These are phyloP conservation scores for Salix dunnii DNA, from an alignment of 345 rosid genomes.

Conservation along the genomic window DNA sequence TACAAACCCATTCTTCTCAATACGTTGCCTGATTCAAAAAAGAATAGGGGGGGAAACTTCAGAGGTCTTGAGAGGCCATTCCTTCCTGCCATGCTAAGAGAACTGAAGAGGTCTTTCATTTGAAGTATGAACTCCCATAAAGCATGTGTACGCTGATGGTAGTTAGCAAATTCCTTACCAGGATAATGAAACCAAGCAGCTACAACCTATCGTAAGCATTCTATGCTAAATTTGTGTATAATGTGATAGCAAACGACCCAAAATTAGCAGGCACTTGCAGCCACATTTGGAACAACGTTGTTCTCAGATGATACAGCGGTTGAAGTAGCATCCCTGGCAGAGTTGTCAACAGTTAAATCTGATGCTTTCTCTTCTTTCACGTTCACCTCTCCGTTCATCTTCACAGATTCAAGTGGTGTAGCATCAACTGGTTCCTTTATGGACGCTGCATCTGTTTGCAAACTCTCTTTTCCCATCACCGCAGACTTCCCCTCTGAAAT, in stretches of 20 bases:
- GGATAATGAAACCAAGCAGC: slow-evolving; percentile 8
- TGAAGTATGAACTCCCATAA: background rate
- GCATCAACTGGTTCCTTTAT: slow-evolving; percentile 2
- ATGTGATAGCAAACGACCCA: background rate
- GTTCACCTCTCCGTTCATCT: slow-evolving; percentile 30
- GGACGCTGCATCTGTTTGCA: slow-evolving; percentile 7
- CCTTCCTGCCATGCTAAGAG: background rate
- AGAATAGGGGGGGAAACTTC: background rate
- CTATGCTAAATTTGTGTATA: slow-evolving; percentile 11
- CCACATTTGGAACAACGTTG: slow-evolving; percentile 15
- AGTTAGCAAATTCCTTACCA: background rate
- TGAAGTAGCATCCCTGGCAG: background rate
- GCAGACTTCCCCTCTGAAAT: slow-evolving; percentile 23
- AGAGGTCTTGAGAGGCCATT: background rate
- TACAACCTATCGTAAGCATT: background rate
- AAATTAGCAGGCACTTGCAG: slow-evolving; percentile 48
- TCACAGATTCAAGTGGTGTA: slow-evolving; percentile 1
- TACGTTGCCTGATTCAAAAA: background rate
- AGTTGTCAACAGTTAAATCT: slow-evolving; percentile 12
- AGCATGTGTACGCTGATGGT: background rate
- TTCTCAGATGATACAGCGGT: slow-evolving; percentile 19
- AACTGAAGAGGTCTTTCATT: background rate
- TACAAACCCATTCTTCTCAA: no score
- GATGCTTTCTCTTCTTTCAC: slow-evolving; percentile 23
- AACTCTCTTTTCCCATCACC: slow-evolving; percentile 9